phyloP scores from a whole-genome alignment of 306 rosid species.

The Mimosa bimucronata region DNA sequence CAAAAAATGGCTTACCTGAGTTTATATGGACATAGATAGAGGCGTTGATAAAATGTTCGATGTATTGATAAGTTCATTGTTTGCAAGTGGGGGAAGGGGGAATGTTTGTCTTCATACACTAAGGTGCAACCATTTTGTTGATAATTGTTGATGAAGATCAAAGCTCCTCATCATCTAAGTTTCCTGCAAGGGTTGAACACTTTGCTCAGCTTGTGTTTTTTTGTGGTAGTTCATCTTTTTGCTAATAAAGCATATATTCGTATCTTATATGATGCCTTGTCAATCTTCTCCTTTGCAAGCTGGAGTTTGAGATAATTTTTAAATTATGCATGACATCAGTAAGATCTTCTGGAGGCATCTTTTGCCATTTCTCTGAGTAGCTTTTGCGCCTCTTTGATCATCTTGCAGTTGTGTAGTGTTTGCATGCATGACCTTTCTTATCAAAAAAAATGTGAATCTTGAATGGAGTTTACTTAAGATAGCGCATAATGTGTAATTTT shows the following conservation, averaged over 20 bases:
- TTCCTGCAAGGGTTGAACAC: neutral
- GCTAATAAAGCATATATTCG: no score
- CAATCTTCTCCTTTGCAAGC: neutral
- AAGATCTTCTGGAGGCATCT: neutral
- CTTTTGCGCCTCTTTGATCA: neutral
- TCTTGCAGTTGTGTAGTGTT: no score
- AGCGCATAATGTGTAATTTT: no score
- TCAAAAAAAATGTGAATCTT: no score
- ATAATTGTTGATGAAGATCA: neutral
- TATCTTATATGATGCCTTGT: neutral
- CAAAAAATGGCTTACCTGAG: neutral
- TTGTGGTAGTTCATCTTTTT: no score
- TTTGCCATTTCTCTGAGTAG: neutral
- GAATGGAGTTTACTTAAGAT: no score
- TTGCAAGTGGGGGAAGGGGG: neutral
- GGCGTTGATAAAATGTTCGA: neutral
- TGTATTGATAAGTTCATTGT: neutral
- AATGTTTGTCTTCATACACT: neutral
- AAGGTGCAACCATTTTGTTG: neutral
- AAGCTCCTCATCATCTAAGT: neutral
- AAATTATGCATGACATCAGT: conserved; percentile 2
- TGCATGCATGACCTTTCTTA: no score
- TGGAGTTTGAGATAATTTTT: neutral
- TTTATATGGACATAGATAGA: neutral
- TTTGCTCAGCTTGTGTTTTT: neutral